Evolutionary conservation across 768 basidiomycete species (phyloP), one percentile per base, ranked within the genome.

Genomic region (Kwoniella mangroviensis): DNA sequence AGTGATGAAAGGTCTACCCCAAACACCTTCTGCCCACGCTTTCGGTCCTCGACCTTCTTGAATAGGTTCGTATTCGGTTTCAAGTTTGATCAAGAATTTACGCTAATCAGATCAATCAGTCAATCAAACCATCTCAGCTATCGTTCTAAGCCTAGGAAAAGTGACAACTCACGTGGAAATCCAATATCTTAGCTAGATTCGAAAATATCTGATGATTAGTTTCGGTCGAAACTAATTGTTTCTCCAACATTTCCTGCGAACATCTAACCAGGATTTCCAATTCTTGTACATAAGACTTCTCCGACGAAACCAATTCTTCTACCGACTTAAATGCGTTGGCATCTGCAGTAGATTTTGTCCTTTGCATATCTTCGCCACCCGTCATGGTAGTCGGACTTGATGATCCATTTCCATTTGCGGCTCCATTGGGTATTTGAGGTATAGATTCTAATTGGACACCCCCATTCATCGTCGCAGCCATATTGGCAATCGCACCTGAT

Each of bases 201-300:
- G 94, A 93, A 85, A 99, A 99, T 68, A 99, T 90, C 67, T 91
- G 87, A 84, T 98, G 96, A 64, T 96, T 93, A 53, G 93, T 95
- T 81, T 98, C 97, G 75, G 93, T 92, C 82, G 94, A 91, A 75
- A 98, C 91, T 65, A 92, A 86, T 76, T 92, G 91, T 77, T 88
- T 88, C 82, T 91, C 90, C 6, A 93, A 87, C 68, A 98, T 85
- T 17, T 91, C 90, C 57, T 88, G 90, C 19, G 95, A 89, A 80
- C 98, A 98, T 88, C 92, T 91, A 88, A 96, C 94, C 87, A 98
- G 92, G 78, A 94, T 90, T 83, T 97, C 94, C 73, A 99, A 86
- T 84, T 98, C 97, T 83, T 93, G 91, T 5, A 98, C 96, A 82
- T 93, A 98, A 84, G 94, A 94, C 75, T 93, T 90, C 83, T 99